Evolutionary conservation across 2,329 filamentous ascomycete genomes (phyloP), one percentile per base, ranked within the genome.

Genomic region (Pyricularia grisea): DNA sequence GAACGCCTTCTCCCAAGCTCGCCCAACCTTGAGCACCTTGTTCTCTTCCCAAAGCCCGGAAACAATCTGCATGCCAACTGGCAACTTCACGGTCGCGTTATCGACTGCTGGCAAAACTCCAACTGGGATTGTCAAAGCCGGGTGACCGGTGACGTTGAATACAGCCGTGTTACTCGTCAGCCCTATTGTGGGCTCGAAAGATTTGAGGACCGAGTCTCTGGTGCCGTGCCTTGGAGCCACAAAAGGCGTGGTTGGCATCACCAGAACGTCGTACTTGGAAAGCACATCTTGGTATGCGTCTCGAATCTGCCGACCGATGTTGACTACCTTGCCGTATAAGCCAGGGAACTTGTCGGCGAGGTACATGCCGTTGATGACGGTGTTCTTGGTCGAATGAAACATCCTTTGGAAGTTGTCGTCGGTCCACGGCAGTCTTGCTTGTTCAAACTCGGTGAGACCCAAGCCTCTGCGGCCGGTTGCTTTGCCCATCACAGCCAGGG

Each of bases 371-470:
- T 85, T 85, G 66, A 86, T 80, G 65, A 84, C 81, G 4, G 84
- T 84, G 71, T 86, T 86, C 71, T 85, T 86, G 0, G 84, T 86
- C 0, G 82, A 81, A 17, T 79, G 81, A 72, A 84, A 85, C 1
- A 84, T 78, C 50, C 83, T 81, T 58, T 84, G 79, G 74, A 85
- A 88, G 67, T 80, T 82, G 7, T 80, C 76, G 28, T 81, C 77
- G 0, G 78, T 81, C 78, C 81, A 81, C 0, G 81, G 81, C 4
- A 83, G 78, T 25, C 85, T 77, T 3, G 81, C 77, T 5, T 77
- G 74, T 70, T 87, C 84, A 42, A 86, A 79, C n/a, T 84, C 81
- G 0, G 81, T 80, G 73, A 85, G 79, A 14, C 80, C 79, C 4
- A 86, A 79, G 0, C 82, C 82, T 36, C 84, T 76, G 42, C 84